These are phyloP conservation scores for Alternaria conjuncta DNA, from an alignment of 2,329 filamentous ascomycete species.

Conservation along the genomic window DNA sequence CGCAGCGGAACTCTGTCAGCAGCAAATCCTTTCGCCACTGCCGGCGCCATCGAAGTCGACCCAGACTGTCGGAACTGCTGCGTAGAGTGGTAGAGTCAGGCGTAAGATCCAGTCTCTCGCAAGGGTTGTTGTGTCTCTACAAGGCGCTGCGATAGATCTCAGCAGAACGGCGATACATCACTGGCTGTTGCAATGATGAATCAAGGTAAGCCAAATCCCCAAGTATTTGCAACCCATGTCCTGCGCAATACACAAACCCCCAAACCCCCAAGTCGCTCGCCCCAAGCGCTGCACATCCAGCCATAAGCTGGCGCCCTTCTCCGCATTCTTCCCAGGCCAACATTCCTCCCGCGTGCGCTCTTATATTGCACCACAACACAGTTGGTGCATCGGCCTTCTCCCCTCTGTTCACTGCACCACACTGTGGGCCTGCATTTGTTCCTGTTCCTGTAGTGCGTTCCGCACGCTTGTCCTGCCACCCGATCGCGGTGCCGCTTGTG, in stretches of 20 bases:
- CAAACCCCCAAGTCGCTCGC: conserved; percentile 30
- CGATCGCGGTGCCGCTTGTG: conserved; percentile 46
- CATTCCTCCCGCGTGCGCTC: conserved; percentile 38
- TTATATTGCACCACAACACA: conserved; percentile 40
- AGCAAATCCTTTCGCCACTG: conserved; percentile 32
- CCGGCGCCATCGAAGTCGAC: conserved; percentile 34
- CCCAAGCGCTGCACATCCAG: conserved; percentile 35
- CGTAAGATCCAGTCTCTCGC: conserved; percentile 34
- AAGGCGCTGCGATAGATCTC: conserved; percentile 25
- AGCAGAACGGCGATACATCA: conserved; percentile 28
- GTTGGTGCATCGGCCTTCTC: conserved; percentile 27
- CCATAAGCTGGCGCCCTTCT: conserved; percentile 45
- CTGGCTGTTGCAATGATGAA: conserved; percentile 43
- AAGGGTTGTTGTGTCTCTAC: conserved; percentile 22
- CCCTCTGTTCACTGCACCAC: conserved; percentile 36
- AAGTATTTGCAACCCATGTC: conserved; percentile 31
- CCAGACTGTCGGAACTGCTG: conserved; percentile 34
- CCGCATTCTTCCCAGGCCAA: conserved; percentile 45
- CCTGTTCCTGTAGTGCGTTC: conserved; percentile 44
- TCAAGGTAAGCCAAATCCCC: conserved; percentile 48
- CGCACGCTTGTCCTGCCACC: conserved; percentile 40
- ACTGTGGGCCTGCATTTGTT: conserved; percentile 36
- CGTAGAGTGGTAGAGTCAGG: conserved; percentile 28
- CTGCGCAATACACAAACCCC: conserved; percentile 22
- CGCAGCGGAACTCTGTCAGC: conserved; percentile 25